Evolutionary conservation across 192 early-diverging fungal species (phyloP), one percentile per base, ranked within the genome.

Genomic region (Entophlyctis luteolus): DNA sequence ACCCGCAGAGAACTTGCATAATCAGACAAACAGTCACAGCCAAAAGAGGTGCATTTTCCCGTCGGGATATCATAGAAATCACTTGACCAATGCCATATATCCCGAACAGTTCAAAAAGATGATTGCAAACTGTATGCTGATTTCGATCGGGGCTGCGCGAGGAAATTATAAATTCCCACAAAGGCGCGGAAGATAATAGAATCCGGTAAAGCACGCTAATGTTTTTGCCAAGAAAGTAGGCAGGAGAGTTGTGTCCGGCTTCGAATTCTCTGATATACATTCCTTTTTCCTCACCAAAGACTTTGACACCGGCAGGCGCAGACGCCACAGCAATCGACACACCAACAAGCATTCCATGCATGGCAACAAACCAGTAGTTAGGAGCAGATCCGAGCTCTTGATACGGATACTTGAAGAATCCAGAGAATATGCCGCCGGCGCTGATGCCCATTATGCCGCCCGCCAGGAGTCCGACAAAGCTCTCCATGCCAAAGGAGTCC

Each of bases 211-310:
- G 8, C n/a, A 42, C n/a, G 8, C n/a, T 12, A 12, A 12, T 42
- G n/a, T 42, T 42, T 42, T 42, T 12, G n/a, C n/a, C n/a, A 12
- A 42, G n/a, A 12, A 42, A 42, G n/a, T 42, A 42, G 8, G 39
- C n/a, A n/a, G n/a, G 8, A 12, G 8, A 12, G 39, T 59, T 59
- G 55, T 68, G 54, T 12, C 67, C 74, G 23, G 60, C 35, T 27
- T 73, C 73, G 4, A 75, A 70, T 57, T 82, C 80, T 23, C 80
- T 59, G 72, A 73, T 79, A 60, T 60, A 82, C 6, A 82, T 71
- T 1, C 72, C 20, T 53, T 75, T 70, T 58, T 82, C 80, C 29
- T 77, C 72, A 22, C 60, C 45, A 76, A 82, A 82, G n/a, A 82
- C 72, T 46, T 80, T 82, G 1, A 79, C 77, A 6, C 72, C 77